Percentiles rank a stretch among this genome's conserved stretches.
Evolutionary conservation across 306 rosid species (phyloP).

Genomic region (Prunus mira): DNA sequence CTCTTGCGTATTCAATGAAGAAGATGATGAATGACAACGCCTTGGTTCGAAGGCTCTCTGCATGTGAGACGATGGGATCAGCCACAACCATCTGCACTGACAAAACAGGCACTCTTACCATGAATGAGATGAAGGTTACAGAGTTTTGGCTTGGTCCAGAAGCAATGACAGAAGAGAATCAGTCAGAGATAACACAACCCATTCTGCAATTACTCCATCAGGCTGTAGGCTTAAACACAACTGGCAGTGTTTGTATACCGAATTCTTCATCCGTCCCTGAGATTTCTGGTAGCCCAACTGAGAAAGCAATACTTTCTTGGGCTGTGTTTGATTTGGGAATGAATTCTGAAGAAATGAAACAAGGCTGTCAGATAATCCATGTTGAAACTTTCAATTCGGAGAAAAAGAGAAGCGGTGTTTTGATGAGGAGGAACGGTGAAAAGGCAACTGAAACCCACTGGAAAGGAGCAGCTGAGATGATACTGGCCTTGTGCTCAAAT

Average conservation of each 20-base stretch:
- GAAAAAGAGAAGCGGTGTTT: conserved; percentile 18
- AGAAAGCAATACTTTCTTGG: conserved; percentile 21
- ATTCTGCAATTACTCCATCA: not conserved
- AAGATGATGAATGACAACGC: no score
- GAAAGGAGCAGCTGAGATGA: conserved; percentile 22
- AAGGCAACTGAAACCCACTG: not conserved
- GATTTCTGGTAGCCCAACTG: conserved; percentile 26
- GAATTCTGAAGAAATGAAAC: conserved; percentile 6
- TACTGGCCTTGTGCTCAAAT: conserved; percentile 9
- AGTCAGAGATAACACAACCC: not conserved
- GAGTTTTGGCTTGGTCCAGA: not conserved
- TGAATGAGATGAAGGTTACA: no score
- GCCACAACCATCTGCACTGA: no score
- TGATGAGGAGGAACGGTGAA: not conserved
- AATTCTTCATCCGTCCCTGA: not conserved
- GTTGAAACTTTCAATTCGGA: conserved; percentile 22
- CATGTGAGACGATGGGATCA: no score
- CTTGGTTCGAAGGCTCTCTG: no score
- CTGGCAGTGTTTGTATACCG: conserved; percentile 4
- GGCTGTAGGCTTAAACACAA: conserved; percentile 5
- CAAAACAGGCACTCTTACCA: no score
- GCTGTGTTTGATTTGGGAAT: conserved; percentile 5
- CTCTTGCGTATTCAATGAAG: no score
- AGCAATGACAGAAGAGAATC: not conserved
- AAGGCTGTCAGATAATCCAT: not conserved